phyloP scores from a whole-genome alignment of 2,329 filamentous ascomycete species.

The Botrytis pseudocinerea region DNA sequence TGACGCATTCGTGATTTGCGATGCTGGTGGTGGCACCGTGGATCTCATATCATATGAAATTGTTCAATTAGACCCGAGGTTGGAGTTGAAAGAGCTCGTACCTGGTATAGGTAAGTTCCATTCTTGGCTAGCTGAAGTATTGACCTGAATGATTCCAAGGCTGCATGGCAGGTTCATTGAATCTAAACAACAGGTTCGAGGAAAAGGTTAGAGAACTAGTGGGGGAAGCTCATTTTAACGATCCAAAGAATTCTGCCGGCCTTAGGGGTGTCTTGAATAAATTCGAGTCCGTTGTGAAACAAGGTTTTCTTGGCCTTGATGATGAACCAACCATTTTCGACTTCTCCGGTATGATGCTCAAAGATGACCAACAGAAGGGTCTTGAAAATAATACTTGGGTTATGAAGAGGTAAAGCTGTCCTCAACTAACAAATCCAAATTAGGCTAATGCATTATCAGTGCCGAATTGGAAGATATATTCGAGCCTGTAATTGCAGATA shows the following conservation, averaged over 20 bases:
- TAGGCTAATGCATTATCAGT: neutral
- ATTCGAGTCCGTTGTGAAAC: no score
- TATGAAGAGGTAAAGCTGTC: conserved; percentile 30
- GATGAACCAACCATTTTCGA: no score
- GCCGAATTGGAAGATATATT: conserved; percentile 57
- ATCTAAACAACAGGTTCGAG: conserved; percentile 37
- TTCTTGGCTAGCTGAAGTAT: neutral
- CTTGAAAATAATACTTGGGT: conserved; percentile 31
- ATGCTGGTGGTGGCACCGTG: conserved; percentile 41
- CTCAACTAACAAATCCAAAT: no score
- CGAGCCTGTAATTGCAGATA: conserved; percentile 45
- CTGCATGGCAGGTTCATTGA: conserved; percentile 36
- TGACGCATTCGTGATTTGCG: conserved; percentile 40
- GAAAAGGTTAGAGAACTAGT: conserved; percentile 34
- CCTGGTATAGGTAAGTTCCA: conserved; percentile 29
- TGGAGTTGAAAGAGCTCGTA: conserved; percentile 37
- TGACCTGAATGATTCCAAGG: neutral
- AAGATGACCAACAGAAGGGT: conserved; percentile 32
- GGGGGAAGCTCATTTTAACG: conserved; percentile 36
- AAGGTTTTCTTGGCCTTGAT: conserved; percentile 29
- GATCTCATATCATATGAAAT: conserved; percentile 42
- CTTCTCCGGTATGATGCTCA: no score
- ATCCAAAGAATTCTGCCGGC: conserved; percentile 34
- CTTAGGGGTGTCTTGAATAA: conserved; percentile 37
- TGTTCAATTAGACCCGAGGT: conserved; percentile 23